Percentiles rank a stretch among this genome's conserved stretches.
phyloP scores from a whole-genome alignment of 1,284 basidiomycete genomes.

The Xerocomus amazonicus region DNA sequence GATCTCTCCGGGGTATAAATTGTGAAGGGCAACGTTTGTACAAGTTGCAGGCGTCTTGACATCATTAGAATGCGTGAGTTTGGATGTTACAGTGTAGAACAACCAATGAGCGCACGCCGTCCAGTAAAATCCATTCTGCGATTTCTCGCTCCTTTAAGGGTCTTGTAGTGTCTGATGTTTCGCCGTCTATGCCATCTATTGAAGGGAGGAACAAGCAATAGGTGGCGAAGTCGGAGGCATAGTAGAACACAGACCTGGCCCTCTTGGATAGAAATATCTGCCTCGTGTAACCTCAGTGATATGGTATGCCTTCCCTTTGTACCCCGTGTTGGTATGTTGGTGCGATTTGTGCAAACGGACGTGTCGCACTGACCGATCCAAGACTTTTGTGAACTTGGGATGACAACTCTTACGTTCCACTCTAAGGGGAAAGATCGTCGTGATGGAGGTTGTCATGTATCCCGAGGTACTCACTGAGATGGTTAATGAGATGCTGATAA shows the following conservation, averaged over 20 bases:
- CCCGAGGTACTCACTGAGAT: constrained; percentile 50
- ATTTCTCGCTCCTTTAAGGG: constrained; percentile 72
- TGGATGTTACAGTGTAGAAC: constrained; percentile 3
- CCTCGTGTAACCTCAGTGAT: constrained; percentile 78
- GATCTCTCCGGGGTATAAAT: constrained; percentile 78
- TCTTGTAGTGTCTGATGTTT: constrained; percentile 57
- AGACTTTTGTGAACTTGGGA: constrained; percentile 85
- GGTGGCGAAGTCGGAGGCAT: constrained; percentile 1
- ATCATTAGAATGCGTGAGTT: constrained; percentile 6
- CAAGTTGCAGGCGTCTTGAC: constrained; percentile 85
- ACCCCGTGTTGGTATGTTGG: constrained; percentile 2
- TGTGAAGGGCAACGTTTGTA: constrained; percentile 84
- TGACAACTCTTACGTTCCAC: constrained; percentile 86
- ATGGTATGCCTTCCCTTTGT: constrained; percentile 75
- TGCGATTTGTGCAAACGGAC: background rate
- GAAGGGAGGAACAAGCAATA: constrained; percentile 6
- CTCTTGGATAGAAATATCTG: constrained; percentile 77
- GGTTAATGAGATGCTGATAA: constrained; percentile 60
- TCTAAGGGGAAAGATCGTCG: constrained; percentile 38
- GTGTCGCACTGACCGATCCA: constrained; percentile 67
- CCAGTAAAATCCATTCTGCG: constrained; percentile 85
- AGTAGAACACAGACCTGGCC: constrained; percentile 40
- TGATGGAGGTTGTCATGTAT: constrained; percentile 9
- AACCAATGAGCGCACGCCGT: constrained; percentile 56
- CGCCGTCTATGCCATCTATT: constrained; percentile 65